These are phyloP conservation scores for Tuber calosporum DNA, from an alignment of 495 filamentous ascomycete species.

Conservation along the genomic window DNA sequence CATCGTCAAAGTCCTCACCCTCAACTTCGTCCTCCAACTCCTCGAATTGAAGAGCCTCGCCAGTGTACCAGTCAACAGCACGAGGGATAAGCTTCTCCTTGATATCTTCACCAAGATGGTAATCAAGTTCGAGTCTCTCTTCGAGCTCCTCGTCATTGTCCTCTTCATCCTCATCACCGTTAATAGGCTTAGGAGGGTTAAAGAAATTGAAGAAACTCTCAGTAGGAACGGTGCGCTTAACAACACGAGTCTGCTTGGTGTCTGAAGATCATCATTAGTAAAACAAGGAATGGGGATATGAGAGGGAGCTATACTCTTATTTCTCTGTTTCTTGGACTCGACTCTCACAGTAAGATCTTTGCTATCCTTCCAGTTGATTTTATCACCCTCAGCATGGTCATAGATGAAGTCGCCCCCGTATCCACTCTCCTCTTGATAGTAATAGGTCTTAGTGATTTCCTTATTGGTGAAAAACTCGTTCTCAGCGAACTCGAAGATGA, in stretches of 20 bases:
- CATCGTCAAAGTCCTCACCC: conserved; percentile 73
- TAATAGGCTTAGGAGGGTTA: conserved; percentile 81
- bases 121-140: conserved; percentile 96
- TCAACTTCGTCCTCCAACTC: conserved; percentile 83
- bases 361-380: conserved; percentile 92
- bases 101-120: conserved; percentile 98
- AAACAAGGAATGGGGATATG: not conserved
- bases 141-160: conserved; percentile 86
- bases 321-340: conserved; percentile 98
- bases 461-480: conserved; percentile 98
- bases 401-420: conserved; percentile 99
- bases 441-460: conserved; percentile 95
- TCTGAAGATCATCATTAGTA: conserved; percentile 48
- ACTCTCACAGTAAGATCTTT: conserved; percentile 89
- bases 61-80: conserved; percentile 99
- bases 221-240: conserved; percentile 97
- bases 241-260: conserved; percentile 96
- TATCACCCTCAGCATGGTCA: conserved; percentile 94
- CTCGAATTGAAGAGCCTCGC: conserved; percentile 95
- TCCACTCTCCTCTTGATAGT: conserved; percentile 97
- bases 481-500: conserved; percentile 93
- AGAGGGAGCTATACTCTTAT: conserved; percentile 74
- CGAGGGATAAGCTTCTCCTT: conserved; percentile 99
- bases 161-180: conserved; percentile 63
- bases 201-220: conserved; percentile 99